Base-by-base conservation (phyloP, 2,329 filamentous ascomycete genomes). In the Lachnellula subtilissima region DNA sequence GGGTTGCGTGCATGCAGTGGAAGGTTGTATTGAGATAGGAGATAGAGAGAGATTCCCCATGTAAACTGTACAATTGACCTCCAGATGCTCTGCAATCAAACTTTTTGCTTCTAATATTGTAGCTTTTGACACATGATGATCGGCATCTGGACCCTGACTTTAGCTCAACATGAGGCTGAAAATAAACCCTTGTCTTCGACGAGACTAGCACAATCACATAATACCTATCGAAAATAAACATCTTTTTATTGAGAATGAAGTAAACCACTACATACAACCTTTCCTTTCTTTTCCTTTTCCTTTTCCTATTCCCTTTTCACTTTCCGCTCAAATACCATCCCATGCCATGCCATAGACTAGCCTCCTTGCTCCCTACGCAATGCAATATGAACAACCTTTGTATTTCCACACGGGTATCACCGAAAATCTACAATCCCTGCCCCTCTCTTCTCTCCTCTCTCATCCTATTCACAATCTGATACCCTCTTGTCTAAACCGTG, bases 1-100 rank as follows among this genome's bases (percentile, higher is more conserved):
- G 40, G 36, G 48, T 42, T 12, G 52, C 28, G n/a, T 23, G 40
- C 46, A 37, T 4, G 48, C 28, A n/a, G 25, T 42, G 48, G 42
- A 50, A 52, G 50, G 42, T 53, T 54, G 50, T 47, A 32, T 32
- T 47, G 45, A 48, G 50, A 57, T 50, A 57, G 22, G 22, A 22
- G 22, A 22, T 22, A 22, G 25, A 28, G 28, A 11, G 50, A 57
- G 51, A 57, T 57, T 57, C 55, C 52, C 55, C 55, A 52, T 57
- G 52, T 15, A 54, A 57, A 52, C 48, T 47, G 50, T 57, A 52
- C 54, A 57, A 57, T 49, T 49, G 55, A 54, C 50, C 40, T 42
- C 9, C 12, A 22, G 25, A 53, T 56, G 54, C 54, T 50, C 36
- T 43, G 50, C 50, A 51, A 53, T 56, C 32, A 50, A 53, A 53